Percentiles rank a stretch among this genome's conserved stretches.
Evolutionary conservation across 768 basidiomycete genomes (phyloP).

Genomic region (Podaxis carcinomalis): DNA sequence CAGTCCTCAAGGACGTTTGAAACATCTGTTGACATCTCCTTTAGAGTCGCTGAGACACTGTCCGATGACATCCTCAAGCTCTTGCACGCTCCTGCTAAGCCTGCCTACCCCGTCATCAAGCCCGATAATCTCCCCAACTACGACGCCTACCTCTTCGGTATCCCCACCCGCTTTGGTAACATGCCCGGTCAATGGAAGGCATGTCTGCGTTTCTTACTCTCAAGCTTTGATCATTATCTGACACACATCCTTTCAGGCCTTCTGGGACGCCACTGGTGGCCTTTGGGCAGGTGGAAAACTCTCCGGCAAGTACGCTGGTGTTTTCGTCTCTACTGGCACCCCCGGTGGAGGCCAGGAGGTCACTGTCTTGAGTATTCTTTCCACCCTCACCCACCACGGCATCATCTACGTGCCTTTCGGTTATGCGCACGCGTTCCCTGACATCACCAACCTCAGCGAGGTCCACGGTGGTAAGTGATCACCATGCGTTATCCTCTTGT

Average conservation of each 20-base stretch:
- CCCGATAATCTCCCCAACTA: constrained; percentile 46
- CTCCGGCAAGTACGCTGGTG: constrained; percentile 69
- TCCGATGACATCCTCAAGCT: constrained; percentile 49
- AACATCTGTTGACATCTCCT: neutral
- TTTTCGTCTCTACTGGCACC: constrained; percentile 71
- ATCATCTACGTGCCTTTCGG: constrained; percentile 72
- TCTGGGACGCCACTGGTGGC: constrained; percentile 74
- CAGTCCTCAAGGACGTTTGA: neutral
- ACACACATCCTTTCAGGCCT: constrained; percentile 33
- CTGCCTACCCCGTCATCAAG: constrained; percentile 51
- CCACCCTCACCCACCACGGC: constrained; percentile 69
- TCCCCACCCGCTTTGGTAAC: constrained; percentile 74
- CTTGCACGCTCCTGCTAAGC: constrained; percentile 61
- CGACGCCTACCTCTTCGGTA: constrained; percentile 66
- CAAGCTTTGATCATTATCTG: neutral
- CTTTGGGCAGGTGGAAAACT: constrained; percentile 60
- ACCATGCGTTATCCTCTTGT: too few relatives aligned
- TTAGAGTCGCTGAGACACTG: constrained; percentile 77
- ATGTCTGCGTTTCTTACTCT: neutral
- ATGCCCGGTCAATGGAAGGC: constrained; percentile 59
- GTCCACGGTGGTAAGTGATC: constrained; percentile 52
- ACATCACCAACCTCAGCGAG: constrained; percentile 37
- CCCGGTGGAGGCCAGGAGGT: constrained; percentile 80
- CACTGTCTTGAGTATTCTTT: constrained; percentile 47
- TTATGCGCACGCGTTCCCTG: constrained; percentile 44